Evolutionary conservation across 192 early-diverging fungal species (phyloP).

Genomic region (Cetraspora pellucida): DNA sequence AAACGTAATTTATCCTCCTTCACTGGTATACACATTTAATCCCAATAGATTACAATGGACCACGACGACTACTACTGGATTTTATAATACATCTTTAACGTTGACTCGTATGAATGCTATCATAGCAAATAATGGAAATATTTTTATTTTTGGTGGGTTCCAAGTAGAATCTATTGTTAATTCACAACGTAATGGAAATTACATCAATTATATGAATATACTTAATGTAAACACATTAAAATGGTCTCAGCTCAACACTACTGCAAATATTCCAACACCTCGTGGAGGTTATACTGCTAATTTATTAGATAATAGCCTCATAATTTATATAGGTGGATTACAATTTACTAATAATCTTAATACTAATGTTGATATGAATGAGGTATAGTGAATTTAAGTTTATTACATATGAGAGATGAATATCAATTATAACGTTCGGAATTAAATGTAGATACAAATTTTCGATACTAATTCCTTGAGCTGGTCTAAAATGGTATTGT

Average conservation of each 20-base stretch:
- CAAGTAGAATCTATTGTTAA: neutral
- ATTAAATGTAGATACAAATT: no score
- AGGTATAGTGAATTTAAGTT: no score
- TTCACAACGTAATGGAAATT: neutral
- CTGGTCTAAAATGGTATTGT: no score
- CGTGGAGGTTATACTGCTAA: no score
- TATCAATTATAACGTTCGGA: no score
- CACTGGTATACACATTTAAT: neutral
- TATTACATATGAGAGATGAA: no score
- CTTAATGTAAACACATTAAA: neutral
- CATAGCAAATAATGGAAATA: neutral
- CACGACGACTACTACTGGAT: neutral
- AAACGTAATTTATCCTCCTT: neutral
- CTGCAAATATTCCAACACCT: no score
- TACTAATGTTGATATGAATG: no score
- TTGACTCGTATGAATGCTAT: neutral
- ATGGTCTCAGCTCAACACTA: neutral
- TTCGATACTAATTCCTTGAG: no score
- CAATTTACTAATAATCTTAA: no score
- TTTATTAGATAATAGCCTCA: no score
- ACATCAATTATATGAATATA: neutral
- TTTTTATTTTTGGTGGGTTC: slow-evolving; percentile 18
- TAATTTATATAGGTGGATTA: no score
- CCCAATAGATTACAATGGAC: neutral
- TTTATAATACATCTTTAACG: neutral